These are phyloP conservation scores for Talaromyces thailandensis DNA, from an alignment of 495 filamentous ascomycete genomes.

Conservation along the genomic window DNA sequence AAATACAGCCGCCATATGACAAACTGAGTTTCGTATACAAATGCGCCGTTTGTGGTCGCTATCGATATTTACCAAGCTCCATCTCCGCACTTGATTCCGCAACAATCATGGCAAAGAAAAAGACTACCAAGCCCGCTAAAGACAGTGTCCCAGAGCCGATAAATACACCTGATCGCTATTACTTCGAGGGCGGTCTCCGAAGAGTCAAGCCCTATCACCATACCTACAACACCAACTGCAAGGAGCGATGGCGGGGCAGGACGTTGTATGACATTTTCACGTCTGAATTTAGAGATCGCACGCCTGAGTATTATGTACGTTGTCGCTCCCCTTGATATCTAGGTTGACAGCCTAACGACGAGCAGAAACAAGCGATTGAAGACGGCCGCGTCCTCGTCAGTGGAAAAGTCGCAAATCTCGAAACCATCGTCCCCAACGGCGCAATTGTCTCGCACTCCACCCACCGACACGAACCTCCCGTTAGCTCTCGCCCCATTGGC, in stretches of 20 bases:
- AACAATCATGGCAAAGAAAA: slow-evolving; percentile 15
- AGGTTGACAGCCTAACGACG: neutral
- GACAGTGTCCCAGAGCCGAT: slow-evolving; percentile 27
- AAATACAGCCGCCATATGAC: neutral
- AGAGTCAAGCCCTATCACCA: slow-evolving; percentile 83
- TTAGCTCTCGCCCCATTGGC: slow-evolving; percentile 66
- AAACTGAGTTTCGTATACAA: neutral
- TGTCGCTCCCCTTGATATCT: neutral
- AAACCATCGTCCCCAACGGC: slow-evolving; percentile 61
- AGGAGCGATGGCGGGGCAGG: slow-evolving; percentile 77
- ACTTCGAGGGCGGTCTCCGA: slow-evolving; percentile 68
- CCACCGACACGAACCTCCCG: slow-evolving; percentile 92
- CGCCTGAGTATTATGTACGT: slow-evolving; percentile 75
- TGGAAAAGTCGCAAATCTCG: slow-evolving; percentile 50
- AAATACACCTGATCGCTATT: slow-evolving; percentile 61
- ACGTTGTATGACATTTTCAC: slow-evolving; percentile 70
- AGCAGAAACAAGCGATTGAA: slow-evolving; percentile 67
- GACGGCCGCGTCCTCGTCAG: slow-evolving; percentile 65
- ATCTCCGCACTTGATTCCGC: neutral
- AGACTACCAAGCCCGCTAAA: slow-evolving; percentile 1
- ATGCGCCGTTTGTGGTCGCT: slow-evolving; percentile 6
- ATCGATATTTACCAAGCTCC: neutral
- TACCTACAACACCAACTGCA: slow-evolving; percentile 91
- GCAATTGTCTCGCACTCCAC: slow-evolving; percentile 87
- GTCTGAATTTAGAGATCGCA: slow-evolving; percentile 79